Conservation (phyloP, 2,329 filamentous ascomycete genomes). For the Phyllosticta citriasiana region DNA sequence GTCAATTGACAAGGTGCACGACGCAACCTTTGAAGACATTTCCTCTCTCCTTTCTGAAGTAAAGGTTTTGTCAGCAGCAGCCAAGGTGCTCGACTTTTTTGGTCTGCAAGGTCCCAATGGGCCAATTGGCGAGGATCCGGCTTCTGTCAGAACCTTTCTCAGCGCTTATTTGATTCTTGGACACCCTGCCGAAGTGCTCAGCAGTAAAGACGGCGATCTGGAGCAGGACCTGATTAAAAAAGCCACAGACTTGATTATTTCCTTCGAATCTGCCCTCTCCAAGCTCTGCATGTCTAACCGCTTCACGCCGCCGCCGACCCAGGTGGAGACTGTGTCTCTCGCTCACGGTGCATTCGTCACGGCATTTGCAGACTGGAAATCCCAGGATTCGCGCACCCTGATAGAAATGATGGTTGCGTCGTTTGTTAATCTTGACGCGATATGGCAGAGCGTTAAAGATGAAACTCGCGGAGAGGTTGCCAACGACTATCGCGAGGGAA, state of each 20-base stretch:
- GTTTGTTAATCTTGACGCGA: constrained; percentile 74
- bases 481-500: constrained; percentile 68
- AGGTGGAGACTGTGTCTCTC: constrained; percentile 54
- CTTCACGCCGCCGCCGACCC: constrained; percentile 54
- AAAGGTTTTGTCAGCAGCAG: constrained; percentile 54
- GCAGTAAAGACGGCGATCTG: constrained; percentile 59
- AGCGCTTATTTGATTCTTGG: constrained; percentile 72
- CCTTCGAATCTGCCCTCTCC: constrained; percentile 64
- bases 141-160: constrained; percentile 63
- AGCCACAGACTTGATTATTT: constrained; percentile 64
- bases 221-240: constrained; percentile 67
- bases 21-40: constrained; percentile 65
- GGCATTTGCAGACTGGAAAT: constrained; percentile 76
- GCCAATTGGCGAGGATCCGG: constrained; percentile 55
- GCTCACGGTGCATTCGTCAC: constrained; percentile 65
- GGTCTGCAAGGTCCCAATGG: constrained; percentile 51
- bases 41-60: constrained; percentile 58
- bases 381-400: constrained; percentile 65
- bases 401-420: constrained; percentile 80
- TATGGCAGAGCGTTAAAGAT: constrained; percentile 74
- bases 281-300: constrained; percentile 56
- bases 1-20: constrained; percentile 59
- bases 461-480: constrained; percentile 63
- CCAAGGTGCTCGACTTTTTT: constrained; percentile 58
- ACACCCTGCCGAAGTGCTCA: constrained; percentile 68